Percentiles rank a stretch among this genome's conserved stretches.
phyloP scores from a whole-genome alignment of 2,329 filamentous ascomycete species.

The Helotiales sp. region DNA sequence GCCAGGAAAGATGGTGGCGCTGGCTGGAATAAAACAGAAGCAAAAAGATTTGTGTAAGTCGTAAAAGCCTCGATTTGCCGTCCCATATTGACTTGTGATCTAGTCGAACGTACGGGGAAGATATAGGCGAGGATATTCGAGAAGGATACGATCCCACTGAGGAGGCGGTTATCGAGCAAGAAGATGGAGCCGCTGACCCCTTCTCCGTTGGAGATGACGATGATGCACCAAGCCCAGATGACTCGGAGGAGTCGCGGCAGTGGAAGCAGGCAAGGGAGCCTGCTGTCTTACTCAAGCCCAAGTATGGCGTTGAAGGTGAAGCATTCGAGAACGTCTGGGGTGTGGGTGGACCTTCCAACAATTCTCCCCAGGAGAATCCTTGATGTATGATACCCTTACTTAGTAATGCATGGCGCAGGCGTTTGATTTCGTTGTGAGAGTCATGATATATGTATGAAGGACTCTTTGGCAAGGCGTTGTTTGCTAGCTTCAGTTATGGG shows the following conservation, averaged over 20 bases:
- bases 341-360: constrained; percentile 26
- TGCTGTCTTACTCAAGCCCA: constrained; percentile 31
- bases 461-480: too few relatives aligned
- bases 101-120: constrained; percentile 45
- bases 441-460: neutral
- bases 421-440: constrained; percentile 7
- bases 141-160: constrained; percentile 54
- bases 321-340: constrained; percentile 39
- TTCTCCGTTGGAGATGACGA: constrained; percentile 32
- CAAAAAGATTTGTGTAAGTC: constrained; percentile 54
- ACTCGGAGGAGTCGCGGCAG: constrained; percentile 42
- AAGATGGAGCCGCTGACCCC: constrained; percentile 38
- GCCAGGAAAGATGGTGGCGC: constrained; percentile 62
- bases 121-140: constrained; percentile 50
- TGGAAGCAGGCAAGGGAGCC: constrained; percentile 40
- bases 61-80: neutral
- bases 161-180: constrained; percentile 42
- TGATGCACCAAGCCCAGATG: constrained; percentile 32
- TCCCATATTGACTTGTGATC: neutral
- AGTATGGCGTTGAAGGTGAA: constrained; percentile 36
- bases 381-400: constrained; percentile 25
- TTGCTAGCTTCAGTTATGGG: too few relatives aligned
- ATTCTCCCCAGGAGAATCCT: constrained; percentile 32
- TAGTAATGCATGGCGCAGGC: constrained; percentile 22
- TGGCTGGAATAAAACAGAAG: constrained; percentile 56